phyloP scores from a whole-genome alignment of 305 asterid genomes.

The Solanum hybrid region DNA sequence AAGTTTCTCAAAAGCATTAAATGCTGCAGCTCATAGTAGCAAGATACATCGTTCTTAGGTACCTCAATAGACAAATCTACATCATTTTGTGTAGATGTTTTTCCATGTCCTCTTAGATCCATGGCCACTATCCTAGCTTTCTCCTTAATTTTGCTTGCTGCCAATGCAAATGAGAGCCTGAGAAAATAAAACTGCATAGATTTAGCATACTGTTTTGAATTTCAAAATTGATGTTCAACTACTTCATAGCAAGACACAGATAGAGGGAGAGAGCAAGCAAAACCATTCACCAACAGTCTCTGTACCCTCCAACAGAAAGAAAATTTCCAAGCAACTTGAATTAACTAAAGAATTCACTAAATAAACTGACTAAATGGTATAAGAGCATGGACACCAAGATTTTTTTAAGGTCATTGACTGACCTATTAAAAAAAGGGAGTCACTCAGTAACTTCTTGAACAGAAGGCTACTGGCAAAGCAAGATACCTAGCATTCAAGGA shows the following conservation, averaged over 20 bases:
- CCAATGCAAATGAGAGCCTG: constrained; percentile 86
- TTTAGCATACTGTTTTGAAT: not conserved
- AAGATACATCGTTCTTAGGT: not conserved
- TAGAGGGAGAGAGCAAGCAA: not conserved
- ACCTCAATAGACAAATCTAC: constrained; percentile 84
- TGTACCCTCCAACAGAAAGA: constrained; percentile 4
- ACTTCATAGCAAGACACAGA: not conserved
- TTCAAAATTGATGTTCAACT: constrained; percentile 2
- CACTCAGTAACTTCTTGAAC: not conserved
- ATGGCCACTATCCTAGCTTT: constrained; percentile 68
- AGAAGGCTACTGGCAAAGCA: not conserved
- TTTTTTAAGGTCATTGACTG: not conserved
- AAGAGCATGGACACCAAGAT: not conserved
- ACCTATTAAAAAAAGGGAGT: not conserved
- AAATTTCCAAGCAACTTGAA: not conserved
- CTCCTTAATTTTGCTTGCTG: constrained; percentile 73
- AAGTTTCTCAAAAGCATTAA: not conserved
- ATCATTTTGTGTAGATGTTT: constrained; percentile 72
- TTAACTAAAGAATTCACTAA: not conserved
- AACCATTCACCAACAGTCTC: not conserved
- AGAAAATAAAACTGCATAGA: not conserved
- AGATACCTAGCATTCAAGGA: not conserved
- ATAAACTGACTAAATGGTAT: not conserved
- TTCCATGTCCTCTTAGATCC: constrained; percentile 98
- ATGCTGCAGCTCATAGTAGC: not conserved